Evolutionary conservation across 2,329 filamentous ascomycete species (phyloP), one percentile per base, ranked within the genome.

Genomic region (Aspergillus cejpii): DNA sequence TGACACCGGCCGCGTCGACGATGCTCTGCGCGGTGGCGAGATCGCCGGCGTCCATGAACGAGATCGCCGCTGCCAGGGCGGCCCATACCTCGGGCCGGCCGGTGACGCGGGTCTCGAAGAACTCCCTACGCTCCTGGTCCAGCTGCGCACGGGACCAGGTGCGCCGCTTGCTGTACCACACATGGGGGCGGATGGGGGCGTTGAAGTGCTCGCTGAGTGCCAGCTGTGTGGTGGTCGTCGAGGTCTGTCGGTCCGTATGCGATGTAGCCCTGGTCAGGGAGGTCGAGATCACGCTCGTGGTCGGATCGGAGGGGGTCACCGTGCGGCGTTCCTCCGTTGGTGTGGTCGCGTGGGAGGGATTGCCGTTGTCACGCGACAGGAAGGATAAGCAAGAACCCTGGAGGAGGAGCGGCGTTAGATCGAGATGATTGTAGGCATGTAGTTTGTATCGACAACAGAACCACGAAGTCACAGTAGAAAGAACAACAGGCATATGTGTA

Each of bases 51-150:
- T 84, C 84, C 49, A 95, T 64, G 5, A 86, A 70, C 49, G 85
- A 78, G 14, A 88, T 74, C 0, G 83, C 84, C 1, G 80, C 72
- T 37, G 77, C 76, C 11, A 96, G 66, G 0, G 86, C 83, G 55
- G 80, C 80, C 91, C 91, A 97, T 20, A 92, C 77, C 65, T 95
- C 87, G 3, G 76, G 59, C 3, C 80, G 76, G 2, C 88, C 88
- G 0, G 84, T 85, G 12, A 94, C 87, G 37, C 88, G 75, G 1
- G 90, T 96, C 49, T 96, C 89, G 66, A 94, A 97, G 73, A 94
- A 96, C 50, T 88, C 88, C 39, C 70, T 71, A 39, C 91, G 79
- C 68, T 95, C 87, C 24, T 74, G 75, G 47, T 81, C 78, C 2
- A 95, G 72, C 42, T 83, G 72, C 12, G 68, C 61, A n/a, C 77